Evolutionary conservation across 2,329 filamentous ascomycete species (phyloP).

Genomic region (Biscogniauxia marginata): DNA sequence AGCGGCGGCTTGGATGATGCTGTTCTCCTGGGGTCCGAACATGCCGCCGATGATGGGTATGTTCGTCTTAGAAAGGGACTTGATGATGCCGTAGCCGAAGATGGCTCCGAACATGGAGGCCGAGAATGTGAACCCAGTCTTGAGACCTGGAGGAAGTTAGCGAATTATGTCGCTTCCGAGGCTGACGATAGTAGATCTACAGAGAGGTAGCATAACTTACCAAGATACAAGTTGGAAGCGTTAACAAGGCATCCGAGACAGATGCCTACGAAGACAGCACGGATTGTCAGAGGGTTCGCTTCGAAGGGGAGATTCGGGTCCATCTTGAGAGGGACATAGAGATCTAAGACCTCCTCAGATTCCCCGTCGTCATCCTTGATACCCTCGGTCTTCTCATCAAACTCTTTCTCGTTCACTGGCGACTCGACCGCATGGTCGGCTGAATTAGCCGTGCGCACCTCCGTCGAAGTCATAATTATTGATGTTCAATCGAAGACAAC

Average conservation of each 20-base stretch:
- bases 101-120: slow-evolving; percentile 49
- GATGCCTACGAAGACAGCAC: slow-evolving; percentile 51
- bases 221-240: slow-evolving; percentile 58
- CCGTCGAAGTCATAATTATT: slow-evolving; percentile 25
- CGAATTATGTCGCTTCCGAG: background rate
- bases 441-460: slow-evolving; percentile 21
- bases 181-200: background rate
- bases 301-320: slow-evolving; percentile 34
- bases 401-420: slow-evolving; percentile 9
- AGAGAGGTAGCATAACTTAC: slow-evolving; percentile 37
- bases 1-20: slow-evolving; percentile 53
- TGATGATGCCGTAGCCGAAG: slow-evolving; percentile 55
- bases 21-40: slow-evolving; percentile 59
- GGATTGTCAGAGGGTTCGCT: slow-evolving; percentile 47
- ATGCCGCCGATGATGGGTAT: slow-evolving; percentile 52
- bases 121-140: slow-evolving; percentile 46
- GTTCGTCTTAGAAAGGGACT: slow-evolving; percentile 43
- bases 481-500: slow-evolving; percentile 18
- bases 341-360: slow-evolving; percentile 36
- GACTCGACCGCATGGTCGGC: slow-evolving; percentile 17
- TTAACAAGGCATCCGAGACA: slow-evolving; percentile 54
- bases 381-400: slow-evolving; percentile 16
- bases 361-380: slow-evolving; percentile 28
- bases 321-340: slow-evolving; percentile 40
- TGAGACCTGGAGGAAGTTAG: slow-evolving; percentile 36